Percentiles rank a stretch among this genome's conserved stretches.
Evolutionary conservation across 2,329 filamentous ascomycete genomes (phyloP).

Genomic region (Monosporascus sp.): DNA sequence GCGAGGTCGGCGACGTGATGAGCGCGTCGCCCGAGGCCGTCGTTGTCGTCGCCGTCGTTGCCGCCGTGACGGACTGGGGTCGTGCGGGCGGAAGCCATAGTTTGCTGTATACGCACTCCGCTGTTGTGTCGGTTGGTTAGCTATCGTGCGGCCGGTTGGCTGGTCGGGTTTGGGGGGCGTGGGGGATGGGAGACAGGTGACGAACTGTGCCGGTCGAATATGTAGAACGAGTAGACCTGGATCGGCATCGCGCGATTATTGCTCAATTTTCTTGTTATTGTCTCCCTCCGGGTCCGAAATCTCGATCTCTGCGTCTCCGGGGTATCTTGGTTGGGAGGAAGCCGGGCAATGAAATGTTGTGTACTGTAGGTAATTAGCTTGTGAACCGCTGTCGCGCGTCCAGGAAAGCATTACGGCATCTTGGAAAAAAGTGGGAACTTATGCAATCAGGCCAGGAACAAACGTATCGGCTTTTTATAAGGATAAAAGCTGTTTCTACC

Average conservation of each 20-base stretch:
- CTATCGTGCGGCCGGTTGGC: not conserved
- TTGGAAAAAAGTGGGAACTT: too few relatives aligned
- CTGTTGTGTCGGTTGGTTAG: conserved; percentile 39
- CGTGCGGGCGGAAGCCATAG: conserved; percentile 59
- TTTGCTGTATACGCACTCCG: conserved; percentile 94
- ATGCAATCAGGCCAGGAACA: too few relatives aligned
- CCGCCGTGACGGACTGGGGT: conserved; percentile 33
- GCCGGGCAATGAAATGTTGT: too few relatives aligned
- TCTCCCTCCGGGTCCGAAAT: too few relatives aligned
- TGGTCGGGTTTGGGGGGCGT: not conserved
- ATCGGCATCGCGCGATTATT: conserved; percentile 57
- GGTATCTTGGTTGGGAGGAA: too few relatives aligned
- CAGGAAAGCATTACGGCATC: too few relatives aligned
- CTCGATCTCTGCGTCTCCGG: too few relatives aligned
- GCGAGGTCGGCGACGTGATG: conserved; percentile 6
- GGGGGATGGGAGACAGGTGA: conserved; percentile 4
- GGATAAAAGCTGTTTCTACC: too few relatives aligned
- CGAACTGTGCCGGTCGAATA: conserved; percentile 96
- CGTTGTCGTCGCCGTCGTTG: conserved; percentile 11
- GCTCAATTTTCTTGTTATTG: too few relatives aligned
- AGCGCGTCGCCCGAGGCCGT: conserved; percentile 3
- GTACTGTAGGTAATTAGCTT: too few relatives aligned
- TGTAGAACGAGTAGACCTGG: conserved; percentile 90
- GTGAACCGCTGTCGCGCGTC: too few relatives aligned
- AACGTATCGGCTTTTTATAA: too few relatives aligned